Evolutionary conservation across 2,329 filamentous ascomycete species (phyloP), one percentile per base, ranked within the genome.

Genomic region (Aspergillus felis): DNA sequence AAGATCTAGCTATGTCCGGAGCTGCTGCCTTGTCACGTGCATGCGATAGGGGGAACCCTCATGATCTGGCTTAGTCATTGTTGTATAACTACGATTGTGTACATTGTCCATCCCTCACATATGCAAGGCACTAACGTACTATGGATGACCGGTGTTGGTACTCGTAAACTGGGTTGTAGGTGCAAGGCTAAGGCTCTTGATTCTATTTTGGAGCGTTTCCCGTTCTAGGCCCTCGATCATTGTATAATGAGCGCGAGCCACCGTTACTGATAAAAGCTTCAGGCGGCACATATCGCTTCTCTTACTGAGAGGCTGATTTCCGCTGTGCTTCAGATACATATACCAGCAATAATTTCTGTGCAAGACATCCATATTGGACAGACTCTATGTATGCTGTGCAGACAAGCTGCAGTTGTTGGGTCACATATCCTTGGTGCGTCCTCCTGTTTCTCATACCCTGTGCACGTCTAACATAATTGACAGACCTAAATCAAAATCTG

Each of bases 331-430:
- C 5, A 3, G 6, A 17, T 38, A 2, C 32, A 38, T 38, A 14
- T 38, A 17, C 14, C 14, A 38, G 32, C 32, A 17, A 38, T 38
- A 14, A 7, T 14, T 17, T 38, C 32, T 17, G 32, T 35, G 57
- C 57, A 53, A 60, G 24, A 56, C 1, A 14, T 53, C 4, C 44
- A 53, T 6, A 8, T 53, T 24, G 28, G 27, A 22, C 20, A 22
- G 20, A 27, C 35, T 51, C 28, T 47, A 38, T 59, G 57, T 12
- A 3, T 52, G 10, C 47, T 59, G 10, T 59, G 57, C 47, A 57
- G 42, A 17, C 42, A 54, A 42, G 1, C 32, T 29, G 3, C 55
- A 29, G 25, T 14, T 38, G 3, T 27, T 29, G 32, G 48, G 9
- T 32, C 47, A 44, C 9, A 46, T 14, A 46, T 59, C 3, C 22